phyloP scores from a whole-genome alignment of 345 rosid genomes.

The Hevea brasiliensis region DNA sequence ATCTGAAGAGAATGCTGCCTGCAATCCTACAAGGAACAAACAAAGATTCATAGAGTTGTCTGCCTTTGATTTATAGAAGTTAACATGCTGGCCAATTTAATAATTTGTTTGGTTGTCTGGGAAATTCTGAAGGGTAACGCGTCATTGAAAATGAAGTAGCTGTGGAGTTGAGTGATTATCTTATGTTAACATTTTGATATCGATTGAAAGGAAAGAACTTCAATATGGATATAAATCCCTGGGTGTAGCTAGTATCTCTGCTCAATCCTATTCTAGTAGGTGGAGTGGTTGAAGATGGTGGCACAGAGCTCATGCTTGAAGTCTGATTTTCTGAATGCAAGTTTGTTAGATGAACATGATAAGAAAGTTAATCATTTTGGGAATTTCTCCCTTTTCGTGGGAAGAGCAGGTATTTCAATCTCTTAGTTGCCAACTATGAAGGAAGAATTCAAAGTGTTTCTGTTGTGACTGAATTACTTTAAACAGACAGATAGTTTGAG shows the following conservation, averaged over 20 bases:
- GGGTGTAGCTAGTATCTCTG: neutral
- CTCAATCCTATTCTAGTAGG: neutral
- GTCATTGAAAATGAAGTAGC: too few relatives aligned
- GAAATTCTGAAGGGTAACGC: too few relatives aligned
- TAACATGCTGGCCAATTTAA: too few relatives aligned
- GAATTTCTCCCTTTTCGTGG: neutral
- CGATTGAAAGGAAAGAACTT: neutral
- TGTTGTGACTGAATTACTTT: neutral
- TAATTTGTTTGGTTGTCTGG: too few relatives aligned
- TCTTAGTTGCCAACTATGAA: neutral
- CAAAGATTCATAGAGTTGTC: neutral
- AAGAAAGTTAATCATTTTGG: neutral
- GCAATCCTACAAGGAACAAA: neutral
- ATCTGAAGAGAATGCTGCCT: neutral
- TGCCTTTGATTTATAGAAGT: neutral
- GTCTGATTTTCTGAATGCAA: neutral
- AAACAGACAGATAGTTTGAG: neutral
- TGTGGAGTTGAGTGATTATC: neutral
- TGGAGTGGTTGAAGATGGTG: neutral
- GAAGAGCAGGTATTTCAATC: neutral
- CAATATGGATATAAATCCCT: neutral
- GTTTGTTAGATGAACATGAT: neutral
- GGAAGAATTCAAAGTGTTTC: neutral
- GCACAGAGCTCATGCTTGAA: neutral
- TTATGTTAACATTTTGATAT: neutral